Base-by-base conservation (phyloP, 202 grass and related monocot species). In the Digitaria exilis region DNA sequence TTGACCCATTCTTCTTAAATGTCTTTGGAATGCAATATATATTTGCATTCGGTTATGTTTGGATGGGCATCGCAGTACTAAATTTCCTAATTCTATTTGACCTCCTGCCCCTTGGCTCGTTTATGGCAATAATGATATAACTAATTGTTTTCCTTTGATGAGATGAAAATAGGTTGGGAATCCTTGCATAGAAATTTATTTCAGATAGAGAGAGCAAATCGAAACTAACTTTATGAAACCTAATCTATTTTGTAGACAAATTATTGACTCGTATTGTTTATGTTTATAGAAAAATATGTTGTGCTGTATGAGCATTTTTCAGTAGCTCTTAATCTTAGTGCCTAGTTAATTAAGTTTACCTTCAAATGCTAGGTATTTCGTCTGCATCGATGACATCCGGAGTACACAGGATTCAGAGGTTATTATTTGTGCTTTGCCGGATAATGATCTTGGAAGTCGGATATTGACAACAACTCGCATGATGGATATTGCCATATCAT, bases 381-480 rank as follows among this genome's bases (percentile, higher is more conserved):
- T 84, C 13, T 39, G n/a, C 2, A 52, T 84, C 16, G 81, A 84
- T 84, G 81, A 75, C 31, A 28, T 84, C 0, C 31, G 71, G 60
- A 66, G 35, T 39, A 44, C 5, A 31, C 15, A 19, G 0, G 30
- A 16, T 54, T 76, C 3, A 14, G 22, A 64, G 2, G 16, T 29
- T 41, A 75, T 83, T 15, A n/a, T 5, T n/a, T 66, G 70, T 39
- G 77, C 77, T 28, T 41, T 80, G 13, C 77, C 77, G 37, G 46
- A 67, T 22, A 80, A 80, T 52, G 17, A 66, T 75, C 45, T 54
- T 3, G 30, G 22, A 30, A 75, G 69, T 41, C 55, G 69, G 45
- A 84, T 84, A 84, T 54, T 84, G 59, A 75, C 16, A 44, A 79
- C 83, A 49, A 73, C 49, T 6, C 17, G 37, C 24, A 50, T 51